A percentile compares a stretch with the other conserved stretches of the same genome.
Evolutionary conservation across 805 yeast species (phyloP).

Genomic region (Candida insectorum): DNA sequence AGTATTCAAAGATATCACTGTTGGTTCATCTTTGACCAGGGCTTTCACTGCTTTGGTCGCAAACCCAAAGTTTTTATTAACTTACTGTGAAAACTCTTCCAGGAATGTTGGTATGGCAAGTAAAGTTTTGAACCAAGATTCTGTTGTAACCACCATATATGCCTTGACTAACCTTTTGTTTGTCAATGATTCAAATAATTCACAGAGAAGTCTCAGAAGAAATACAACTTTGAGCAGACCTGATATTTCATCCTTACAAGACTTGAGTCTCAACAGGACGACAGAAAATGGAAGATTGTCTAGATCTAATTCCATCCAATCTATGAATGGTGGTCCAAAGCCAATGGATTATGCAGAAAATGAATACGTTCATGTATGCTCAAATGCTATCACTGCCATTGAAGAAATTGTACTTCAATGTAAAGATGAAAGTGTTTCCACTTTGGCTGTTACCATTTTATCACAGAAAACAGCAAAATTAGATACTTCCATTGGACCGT

Average conservation of each 20-base stretch:
- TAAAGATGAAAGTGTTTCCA: conserved; percentile 68
- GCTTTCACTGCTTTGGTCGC: conserved; percentile 54
- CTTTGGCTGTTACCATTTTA: conserved; percentile 75
- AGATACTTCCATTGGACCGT: conserved; percentile 50
- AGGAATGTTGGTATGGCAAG: conserved; percentile 62
- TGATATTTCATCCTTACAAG: conserved; percentile 14
- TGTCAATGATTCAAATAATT: conserved; percentile 42
- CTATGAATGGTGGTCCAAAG: conserved; percentile 8
- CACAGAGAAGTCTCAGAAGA: conserved; percentile 23
- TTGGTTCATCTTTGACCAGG: conserved; percentile 38
- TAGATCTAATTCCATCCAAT: conserved; percentile 3
- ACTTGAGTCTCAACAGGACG: conserved; percentile 7
- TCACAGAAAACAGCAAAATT: conserved; percentile 63
- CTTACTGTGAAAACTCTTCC: conserved; percentile 52
- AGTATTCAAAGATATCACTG: conserved; percentile 37
- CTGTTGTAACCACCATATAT: conserved; percentile 79
- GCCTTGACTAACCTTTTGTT: conserved; percentile 73
- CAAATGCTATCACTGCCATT: conserved; percentile 67
- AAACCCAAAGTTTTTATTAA: conserved; percentile 45
- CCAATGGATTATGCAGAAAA: conserved; percentile 20
- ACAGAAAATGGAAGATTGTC: conserved; percentile 5
- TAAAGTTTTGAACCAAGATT: conserved; percentile 70
- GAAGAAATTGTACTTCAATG: conserved; percentile 63
- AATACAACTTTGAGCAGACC: conserved; percentile 25
- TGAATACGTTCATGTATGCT: conserved; percentile 43